Base-by-base conservation (phyloP, 768 basidiomycete genomes). In the Termitomyces sp. region DNA sequence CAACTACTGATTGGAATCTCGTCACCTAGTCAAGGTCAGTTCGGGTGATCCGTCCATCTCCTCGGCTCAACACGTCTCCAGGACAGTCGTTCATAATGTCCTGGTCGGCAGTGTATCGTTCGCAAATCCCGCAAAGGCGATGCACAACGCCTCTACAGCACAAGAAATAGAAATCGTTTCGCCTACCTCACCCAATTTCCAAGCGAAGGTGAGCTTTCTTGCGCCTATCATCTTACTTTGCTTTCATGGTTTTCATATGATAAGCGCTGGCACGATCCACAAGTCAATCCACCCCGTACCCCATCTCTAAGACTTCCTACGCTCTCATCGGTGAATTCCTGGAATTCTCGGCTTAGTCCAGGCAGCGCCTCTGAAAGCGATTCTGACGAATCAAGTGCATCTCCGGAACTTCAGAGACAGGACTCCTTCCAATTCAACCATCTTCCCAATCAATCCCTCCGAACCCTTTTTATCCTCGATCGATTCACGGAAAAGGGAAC, bases 391-490 rank as follows among this genome's bases (percentile, higher is more conserved):
- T 51, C 57, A 24, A 64, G 54, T 21, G 32, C 65, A 10, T 54
- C 56, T 14, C 65, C 64, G 9, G 63, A 62, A 45, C 57, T 56
- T 24, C 56, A 55, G 55, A 60, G 55, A 48, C 57, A 60, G 48
- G 59, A 62, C 30, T 57, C 68, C 1, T 75, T 85, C 62, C 75
- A 76, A 14, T 88, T 84, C 66, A 78, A 75, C 35, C 82, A 80
- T 10, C 78, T 90, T 8, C 82, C 88, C 7, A 79, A 77, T 60
- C 85, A 88, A 62, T 88, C 87, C 17, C 75, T 81, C 53, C 80
- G 90, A 41, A 87, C 87, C 2, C 87, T 88, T n/a, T 78, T 93
- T 53, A 89, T 93, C 62, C 80, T 93, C 26, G 80, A 93, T 66
- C 81, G 90, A 44, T 93, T 92, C 71, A 81, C 83, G 7, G 68